Evolutionary conservation across 495 filamentous ascomycete genomes (phyloP).

Genomic region (Penicillium argentinense): DNA sequence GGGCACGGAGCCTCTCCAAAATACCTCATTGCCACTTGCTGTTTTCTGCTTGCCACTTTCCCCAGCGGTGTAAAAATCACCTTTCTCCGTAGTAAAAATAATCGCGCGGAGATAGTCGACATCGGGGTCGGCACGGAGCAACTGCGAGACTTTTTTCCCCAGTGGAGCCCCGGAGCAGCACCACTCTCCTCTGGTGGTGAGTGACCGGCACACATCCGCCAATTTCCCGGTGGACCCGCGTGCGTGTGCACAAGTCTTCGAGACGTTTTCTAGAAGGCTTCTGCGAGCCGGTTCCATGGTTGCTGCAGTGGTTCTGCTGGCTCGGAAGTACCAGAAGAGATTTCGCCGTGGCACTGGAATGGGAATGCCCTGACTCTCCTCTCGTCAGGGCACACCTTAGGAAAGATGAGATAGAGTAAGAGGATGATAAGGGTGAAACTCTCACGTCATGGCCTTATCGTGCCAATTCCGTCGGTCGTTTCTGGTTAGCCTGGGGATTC

Average conservation of each 20-base stretch:
- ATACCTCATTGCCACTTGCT: slow-evolving; percentile 19
- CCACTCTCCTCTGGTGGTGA: not conserved
- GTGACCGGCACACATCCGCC: slow-evolving; percentile 1
- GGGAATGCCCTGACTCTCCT: too few species aligned
- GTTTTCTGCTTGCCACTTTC: not conserved
- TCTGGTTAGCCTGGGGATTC: not conserved
- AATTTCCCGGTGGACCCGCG: not conserved
- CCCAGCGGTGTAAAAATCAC: too few species aligned
- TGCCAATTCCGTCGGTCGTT: slow-evolving; percentile 21
- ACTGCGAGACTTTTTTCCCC: slow-evolving; percentile 1
- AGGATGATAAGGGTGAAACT: slow-evolving; percentile 27
- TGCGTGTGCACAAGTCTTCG: slow-evolving; percentile 10
- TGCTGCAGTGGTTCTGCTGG: too few species aligned
- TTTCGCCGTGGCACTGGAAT: not conserved
- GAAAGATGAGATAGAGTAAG: not conserved
- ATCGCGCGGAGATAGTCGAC: slow-evolving; percentile 1
- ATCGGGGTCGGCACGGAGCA: not conserved
- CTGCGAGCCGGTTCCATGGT: slow-evolving; percentile 17
- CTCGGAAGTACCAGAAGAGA: too few species aligned
- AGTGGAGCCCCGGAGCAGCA: not conserved
- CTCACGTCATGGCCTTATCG: slow-evolving; percentile 30
- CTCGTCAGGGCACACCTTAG: not conserved
- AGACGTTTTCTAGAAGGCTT: slow-evolving; percentile 35
- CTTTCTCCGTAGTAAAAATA: too few species aligned
- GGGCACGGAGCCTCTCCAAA: slow-evolving; percentile 18